Evolutionary conservation across 2,329 filamentous ascomycete species (phyloP).

Genomic region (Geosmithia morbida): DNA sequence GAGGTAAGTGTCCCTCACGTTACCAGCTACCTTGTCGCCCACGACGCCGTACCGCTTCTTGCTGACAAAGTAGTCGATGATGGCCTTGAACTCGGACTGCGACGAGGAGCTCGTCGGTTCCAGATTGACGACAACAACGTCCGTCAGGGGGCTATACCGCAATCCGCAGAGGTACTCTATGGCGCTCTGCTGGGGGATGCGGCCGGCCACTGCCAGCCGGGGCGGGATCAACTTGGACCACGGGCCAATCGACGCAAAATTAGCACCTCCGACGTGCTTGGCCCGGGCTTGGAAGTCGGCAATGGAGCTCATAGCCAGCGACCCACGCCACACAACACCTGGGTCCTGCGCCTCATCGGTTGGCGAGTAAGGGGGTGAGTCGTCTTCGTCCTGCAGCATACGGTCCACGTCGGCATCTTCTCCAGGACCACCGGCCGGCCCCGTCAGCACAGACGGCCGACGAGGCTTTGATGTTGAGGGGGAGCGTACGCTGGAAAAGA

Average conservation of each 20-base stretch:
- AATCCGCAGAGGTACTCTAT: constrained; percentile 85
- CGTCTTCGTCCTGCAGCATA: constrained; percentile 67
- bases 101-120: constrained; percentile 42
- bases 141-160: constrained; percentile 66
- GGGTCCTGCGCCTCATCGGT: constrained; percentile 56
- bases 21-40: constrained; percentile 56
- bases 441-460: constrained; percentile 30
- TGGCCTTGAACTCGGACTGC: constrained; percentile 49
- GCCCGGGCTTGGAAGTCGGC: constrained; percentile 65
- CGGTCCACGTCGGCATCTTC: constrained; percentile 84
- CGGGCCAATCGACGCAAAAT: constrained; percentile 46
- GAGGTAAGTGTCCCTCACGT: constrained; percentile 82
- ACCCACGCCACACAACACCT: constrained; percentile 65
- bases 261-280: constrained; percentile 71
- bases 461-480: constrained; percentile 38
- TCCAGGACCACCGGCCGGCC: constrained; percentile 39
- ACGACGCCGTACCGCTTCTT: constrained; percentile 82
- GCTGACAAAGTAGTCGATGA: constrained; percentile 78
- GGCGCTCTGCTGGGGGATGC: constrained; percentile 70
- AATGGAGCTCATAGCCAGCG: constrained; percentile 60
- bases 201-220: constrained; percentile 56
- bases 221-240: constrained; percentile 68
- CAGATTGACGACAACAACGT: constrained; percentile 69
- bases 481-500: constrained; percentile 72
- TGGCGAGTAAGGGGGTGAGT: constrained; percentile 72